Conservation (phyloP, 495 filamentous ascomycete species). For the Penicillium canariense region DNA sequence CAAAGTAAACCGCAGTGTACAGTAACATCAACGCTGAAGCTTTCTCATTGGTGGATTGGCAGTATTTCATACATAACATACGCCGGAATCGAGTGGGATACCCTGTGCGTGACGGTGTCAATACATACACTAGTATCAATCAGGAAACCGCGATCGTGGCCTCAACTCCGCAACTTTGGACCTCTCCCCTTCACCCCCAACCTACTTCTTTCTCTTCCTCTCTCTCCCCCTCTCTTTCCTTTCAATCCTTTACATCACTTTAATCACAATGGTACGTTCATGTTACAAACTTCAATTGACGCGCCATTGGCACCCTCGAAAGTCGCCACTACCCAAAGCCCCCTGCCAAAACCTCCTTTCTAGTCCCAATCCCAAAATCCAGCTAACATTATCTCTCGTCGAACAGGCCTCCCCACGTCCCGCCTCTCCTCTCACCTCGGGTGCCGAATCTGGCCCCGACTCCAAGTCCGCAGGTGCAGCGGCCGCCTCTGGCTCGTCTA, state of each 20-base stretch:
- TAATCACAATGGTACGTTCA: constrained; percentile 39
- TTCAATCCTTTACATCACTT: constrained; percentile 10
- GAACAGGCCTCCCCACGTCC: constrained; percentile 46
- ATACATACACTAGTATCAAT: constrained; percentile 26
- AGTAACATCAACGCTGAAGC: neutral
- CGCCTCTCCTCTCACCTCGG: constrained; percentile 48
- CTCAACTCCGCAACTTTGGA: constrained; percentile 39
- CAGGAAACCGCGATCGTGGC: constrained; percentile 47
- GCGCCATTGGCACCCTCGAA: neutral
- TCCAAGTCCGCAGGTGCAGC: constrained; percentile 65
- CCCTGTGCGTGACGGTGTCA: neutral
- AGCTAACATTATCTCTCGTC: constrained; percentile 5
- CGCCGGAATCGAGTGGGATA: neutral
- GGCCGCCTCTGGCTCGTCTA: constrained; percentile 59
- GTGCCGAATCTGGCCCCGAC: constrained; percentile 49
- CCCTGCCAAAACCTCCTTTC: constrained; percentile 6
- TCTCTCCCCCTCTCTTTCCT: constrained; percentile 9
- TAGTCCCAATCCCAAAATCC: constrained; percentile 1
- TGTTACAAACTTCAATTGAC: constrained; percentile 11
- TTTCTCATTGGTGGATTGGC: constrained; percentile 19
- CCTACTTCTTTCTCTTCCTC: constrained; percentile 17
- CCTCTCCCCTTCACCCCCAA: constrained; percentile 24
- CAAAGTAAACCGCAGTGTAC: neutral
- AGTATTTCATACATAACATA: constrained; percentile 16
- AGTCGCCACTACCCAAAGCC: neutral